Base-by-base conservation (phyloP, 1,284 basidiomycete species). In the Leccinum ponderosum region DNA sequence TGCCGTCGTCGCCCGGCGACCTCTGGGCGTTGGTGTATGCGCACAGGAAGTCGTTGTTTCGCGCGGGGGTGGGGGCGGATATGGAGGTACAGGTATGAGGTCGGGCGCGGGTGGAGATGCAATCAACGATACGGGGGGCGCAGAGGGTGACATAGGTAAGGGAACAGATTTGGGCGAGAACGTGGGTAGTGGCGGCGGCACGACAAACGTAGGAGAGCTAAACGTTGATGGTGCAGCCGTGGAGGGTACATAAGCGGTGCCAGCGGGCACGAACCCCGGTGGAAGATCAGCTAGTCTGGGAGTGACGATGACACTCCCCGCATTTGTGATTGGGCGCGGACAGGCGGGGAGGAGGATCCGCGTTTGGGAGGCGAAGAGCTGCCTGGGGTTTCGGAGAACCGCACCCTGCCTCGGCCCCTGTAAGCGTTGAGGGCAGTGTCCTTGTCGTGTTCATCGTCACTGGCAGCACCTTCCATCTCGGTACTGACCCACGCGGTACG, bases 21-120 rank as follows among this genome's bases (percentile, higher is more conserved):
- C 29, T 29, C 29, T 29, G 29, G 29, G 29, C 29, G 29, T 29
- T 29, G 29, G 29, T 29, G 29, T 29, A 29, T 29, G 29, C 29
- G 29, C 29, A 0, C 29, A 29, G 29, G 29, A 29, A 29, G 29
- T 29, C 29, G 8, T 29, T 29, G 29, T 29, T 3, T 77, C 74
- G 39, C 67, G 69, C 20, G 69, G 64, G n/a, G 70, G 71, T 20
- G 70, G 65, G 12, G 75, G 75, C 44, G 73, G 73, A 12, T 66
- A 68, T 61, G 67, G 57, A 56, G 67, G 64, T 3, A 50, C 44
- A 7, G 55, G 61, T 27, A 62, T 52, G 31, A 31, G 2, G 8
- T 64, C 61, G 1, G 59, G 42, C 55, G 59, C 5, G 17, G 61
- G 62, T 1, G 69, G 59, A 20, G 42, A 4, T 44, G 42, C 17